Percentiles rank a stretch among this genome's conserved stretches.
These are phyloP conservation scores for Sugiyamaella neomexicana DNA, from an alignment of 1,139 yeast genomes.

Conservation along the genomic window DNA sequence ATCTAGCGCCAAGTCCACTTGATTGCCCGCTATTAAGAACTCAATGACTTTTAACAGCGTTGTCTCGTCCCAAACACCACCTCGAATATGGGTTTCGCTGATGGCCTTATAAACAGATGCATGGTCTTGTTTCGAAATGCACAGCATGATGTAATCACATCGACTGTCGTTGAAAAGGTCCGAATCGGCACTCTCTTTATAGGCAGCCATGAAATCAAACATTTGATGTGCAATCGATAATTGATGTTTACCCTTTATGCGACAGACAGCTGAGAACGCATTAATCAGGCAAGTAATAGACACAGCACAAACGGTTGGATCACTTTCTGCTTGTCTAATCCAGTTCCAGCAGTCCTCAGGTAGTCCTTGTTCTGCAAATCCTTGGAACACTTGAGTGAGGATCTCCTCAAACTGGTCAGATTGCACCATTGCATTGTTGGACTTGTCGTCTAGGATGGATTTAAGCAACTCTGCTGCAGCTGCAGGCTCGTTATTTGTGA, in stretches of 20 bases:
- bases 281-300: conserved; percentile 25
- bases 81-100: conserved; percentile 37
- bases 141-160: conserved; percentile 29
- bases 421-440: conserved; percentile 11
- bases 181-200: conserved; percentile 20
- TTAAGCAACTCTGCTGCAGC: conserved; percentile 36
- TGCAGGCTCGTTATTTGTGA: conserved; percentile 31
- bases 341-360: conserved; percentile 39
- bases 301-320: conserved; percentile 28
- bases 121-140: conserved; percentile 25
- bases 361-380: conserved; percentile 36
- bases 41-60: conserved; percentile 33
- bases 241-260: conserved; percentile 24
- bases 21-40: conserved; percentile 26
- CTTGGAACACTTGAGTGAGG: conserved; percentile 32
- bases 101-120: conserved; percentile 35
- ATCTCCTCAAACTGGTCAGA: conserved; percentile 17
- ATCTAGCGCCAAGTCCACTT: conserved; percentile 30
- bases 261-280: conserved; percentile 26
- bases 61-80: conserved; percentile 39
- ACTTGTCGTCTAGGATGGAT: conserved; percentile 25
- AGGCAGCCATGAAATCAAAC: conserved; percentile 35
- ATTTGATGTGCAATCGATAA: conserved; percentile 28
- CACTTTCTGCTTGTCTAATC: conserved; percentile 34
- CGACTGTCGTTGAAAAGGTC: conserved; percentile 28